Percentiles rank a stretch among this genome's conserved stretches.
These are phyloP conservation scores for Euphorbia pulcherrima DNA, from an alignment of 345 rosid genomes.

Conservation along the genomic window DNA sequence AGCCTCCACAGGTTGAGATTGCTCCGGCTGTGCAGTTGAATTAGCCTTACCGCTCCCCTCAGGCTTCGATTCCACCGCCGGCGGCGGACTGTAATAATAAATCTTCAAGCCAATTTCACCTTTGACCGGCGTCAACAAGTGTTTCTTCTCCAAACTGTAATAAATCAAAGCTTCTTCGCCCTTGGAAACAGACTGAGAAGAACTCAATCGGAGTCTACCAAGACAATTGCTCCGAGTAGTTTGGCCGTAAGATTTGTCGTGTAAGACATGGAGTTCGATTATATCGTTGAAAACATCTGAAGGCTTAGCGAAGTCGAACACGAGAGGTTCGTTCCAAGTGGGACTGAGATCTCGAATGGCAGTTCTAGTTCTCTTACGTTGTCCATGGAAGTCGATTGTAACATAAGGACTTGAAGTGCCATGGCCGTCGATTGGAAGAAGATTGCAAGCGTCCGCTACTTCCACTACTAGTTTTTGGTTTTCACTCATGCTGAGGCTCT, in stretches of 20 bases:
- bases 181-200: conserved; percentile 64
- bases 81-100: conserved; percentile 43
- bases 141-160: conserved; percentile 62
- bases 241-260: conserved; percentile 68
- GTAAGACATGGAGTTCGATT: conserved; percentile 67
- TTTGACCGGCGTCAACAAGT: conserved; percentile 48
- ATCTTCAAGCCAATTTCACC: conserved; percentile 79
- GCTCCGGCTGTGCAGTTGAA: conserved; percentile 13
- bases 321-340: conserved; percentile 64
- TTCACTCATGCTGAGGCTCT: conserved; percentile 29
- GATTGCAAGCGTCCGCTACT: conserved; percentile 67
- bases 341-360: conserved; percentile 64
- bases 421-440: conserved; percentile 74
- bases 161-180: conserved; percentile 87
- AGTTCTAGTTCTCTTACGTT: conserved; percentile 56
- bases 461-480: conserved; percentile 64
- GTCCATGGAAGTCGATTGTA: conserved; percentile 69
- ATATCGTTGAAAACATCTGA: conserved; percentile 54
- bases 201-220: conserved; percentile 60
- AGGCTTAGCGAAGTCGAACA: conserved; percentile 57
- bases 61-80: conserved; percentile 23
- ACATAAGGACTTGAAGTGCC: conserved; percentile 91
- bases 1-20: conserved; percentile 6
- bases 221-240: conserved; percentile 60
- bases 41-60: conserved; percentile 15